Evolutionary conservation across 164 flowering plant species (phyloP).

Genomic region (Chimonanthus praecox): DNA sequence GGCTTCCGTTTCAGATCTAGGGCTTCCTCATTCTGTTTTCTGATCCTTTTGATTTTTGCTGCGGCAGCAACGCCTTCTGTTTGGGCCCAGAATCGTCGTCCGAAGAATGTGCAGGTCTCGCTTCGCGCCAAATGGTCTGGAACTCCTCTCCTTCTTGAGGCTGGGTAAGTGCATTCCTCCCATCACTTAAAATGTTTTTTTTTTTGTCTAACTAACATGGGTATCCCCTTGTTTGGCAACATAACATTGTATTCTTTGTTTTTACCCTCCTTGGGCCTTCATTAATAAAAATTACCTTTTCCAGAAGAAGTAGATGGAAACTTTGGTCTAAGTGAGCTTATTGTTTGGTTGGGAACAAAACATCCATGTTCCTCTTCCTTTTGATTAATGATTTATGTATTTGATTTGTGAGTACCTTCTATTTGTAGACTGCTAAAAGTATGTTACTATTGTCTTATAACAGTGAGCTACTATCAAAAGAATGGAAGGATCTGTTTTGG

Average conservation of each 20-base stretch:
- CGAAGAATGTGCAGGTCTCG: constrained; percentile 91
- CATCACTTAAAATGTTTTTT: no score
- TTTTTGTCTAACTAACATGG: no score
- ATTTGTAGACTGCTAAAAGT: background rate
- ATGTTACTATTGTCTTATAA: constrained; percentile 7
- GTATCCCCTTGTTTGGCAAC: background rate
- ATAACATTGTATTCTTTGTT: background rate
- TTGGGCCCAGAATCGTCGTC: constrained; percentile 46
- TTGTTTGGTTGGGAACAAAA: constrained; percentile 2
- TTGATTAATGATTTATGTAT: background rate
- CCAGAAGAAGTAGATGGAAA: no score
- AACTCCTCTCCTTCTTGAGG: constrained; percentile 87
- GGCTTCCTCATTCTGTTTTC: constrained; percentile 18
- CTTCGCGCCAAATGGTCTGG: constrained; percentile 98
- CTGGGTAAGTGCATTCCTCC: constrained; percentile 50
- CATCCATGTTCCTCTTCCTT: background rate
- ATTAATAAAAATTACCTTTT: no score
- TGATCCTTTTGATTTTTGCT: constrained; percentile 13
- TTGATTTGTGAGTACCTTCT: no score
- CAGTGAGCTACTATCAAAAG: constrained; percentile 87
- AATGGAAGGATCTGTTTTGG: constrained; percentile 78
- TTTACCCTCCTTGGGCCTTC: background rate
- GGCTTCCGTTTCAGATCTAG: constrained; percentile 8
- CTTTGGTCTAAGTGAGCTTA: no score
- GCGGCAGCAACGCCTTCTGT: constrained; percentile 23